Conservation (phyloP, 768 basidiomycete species). For the Mrakia blollopis region DNA sequence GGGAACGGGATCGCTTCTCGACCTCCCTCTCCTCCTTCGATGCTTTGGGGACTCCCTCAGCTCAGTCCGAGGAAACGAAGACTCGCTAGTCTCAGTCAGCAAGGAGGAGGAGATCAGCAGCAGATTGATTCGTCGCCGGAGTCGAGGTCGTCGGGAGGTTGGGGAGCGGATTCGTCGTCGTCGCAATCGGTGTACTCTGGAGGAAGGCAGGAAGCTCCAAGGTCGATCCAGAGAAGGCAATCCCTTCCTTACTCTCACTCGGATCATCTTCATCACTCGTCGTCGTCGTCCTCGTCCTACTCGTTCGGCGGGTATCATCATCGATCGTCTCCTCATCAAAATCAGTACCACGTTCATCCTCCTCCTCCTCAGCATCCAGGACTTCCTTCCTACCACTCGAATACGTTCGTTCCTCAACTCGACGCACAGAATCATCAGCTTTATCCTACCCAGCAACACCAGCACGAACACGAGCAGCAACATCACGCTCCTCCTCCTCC, state of each 20-base stretch:
- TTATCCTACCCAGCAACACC: not conserved
- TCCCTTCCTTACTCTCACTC: not conserved
- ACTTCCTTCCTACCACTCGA: not conserved
- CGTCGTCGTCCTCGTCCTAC: not conserved
- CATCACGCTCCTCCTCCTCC: not conserved
- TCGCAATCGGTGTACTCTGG: not conserved
- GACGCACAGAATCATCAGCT: not conserved
- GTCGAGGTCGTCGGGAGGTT: not conserved
- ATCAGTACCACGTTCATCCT: not conserved
- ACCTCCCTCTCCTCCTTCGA: not conserved
- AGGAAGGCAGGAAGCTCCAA: not conserved
- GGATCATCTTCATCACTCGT: not conserved
- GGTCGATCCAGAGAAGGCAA: slow-evolving; percentile 1
- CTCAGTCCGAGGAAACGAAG: not conserved
- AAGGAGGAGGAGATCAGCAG: not conserved
- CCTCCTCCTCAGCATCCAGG: not conserved
- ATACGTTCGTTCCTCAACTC: not conserved
- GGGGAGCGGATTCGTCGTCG: not conserved
- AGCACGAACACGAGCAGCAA: not conserved
- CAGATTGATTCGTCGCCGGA: not conserved
- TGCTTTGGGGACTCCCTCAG: slow-evolving; percentile 2
- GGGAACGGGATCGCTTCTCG: not conserved
- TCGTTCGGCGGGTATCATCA: not conserved
- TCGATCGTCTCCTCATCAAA: not conserved
- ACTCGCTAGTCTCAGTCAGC: not conserved